Evolutionary conservation across 805 yeast species (phyloP), one percentile per base, ranked within the genome.

Genomic region (Brettanomyces bruxellensis): DNA sequence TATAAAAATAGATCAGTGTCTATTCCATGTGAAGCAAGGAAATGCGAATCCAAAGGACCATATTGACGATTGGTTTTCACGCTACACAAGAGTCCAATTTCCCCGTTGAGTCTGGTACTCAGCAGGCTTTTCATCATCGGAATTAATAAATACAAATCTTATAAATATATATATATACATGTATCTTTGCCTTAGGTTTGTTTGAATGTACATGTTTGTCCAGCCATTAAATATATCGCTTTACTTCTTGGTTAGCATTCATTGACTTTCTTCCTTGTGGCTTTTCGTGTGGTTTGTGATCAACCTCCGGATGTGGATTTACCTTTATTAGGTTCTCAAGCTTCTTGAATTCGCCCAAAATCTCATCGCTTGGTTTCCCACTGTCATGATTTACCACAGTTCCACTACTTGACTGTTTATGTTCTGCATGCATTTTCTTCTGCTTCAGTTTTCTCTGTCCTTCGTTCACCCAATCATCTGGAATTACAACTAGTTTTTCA

Each of bases 1-100:
- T 51, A 65, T 78, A 18, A 66, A 76, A 48, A 69, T 79, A 37
- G 75, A 77, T 55, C 62, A 65, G 34, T 72, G 76, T 51, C 53
- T 78, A 13, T 79, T 78, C 60, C 74, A 73, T 50, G 49, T 62
- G 3, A 51, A 51, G 44, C 35, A 44, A 9, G 4, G 45, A 0
- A 61, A 57, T 8, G 62, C 64, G 1, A 45, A 58, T 4, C 80
- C 82, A 0, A 62, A 75, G 41, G 71, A 71, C 47, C 73, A 72
- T 1, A 60, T 75, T 6, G 72, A 70, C 44, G 53, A 62, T 13
- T 73, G 81, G 79, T 76, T 77, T 53, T 67, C 68, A 22, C 34
- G 41, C 7, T 46, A 45, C 40, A 57, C 63, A 2, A 46, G 56
- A 12, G 56, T 61, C 6, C 25, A 24, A 38, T 18, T 14, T 12